phyloP scores from a whole-genome alignment of 1,284 basidiomycete species.

The Anthracocystis panici-leucophaei region DNA sequence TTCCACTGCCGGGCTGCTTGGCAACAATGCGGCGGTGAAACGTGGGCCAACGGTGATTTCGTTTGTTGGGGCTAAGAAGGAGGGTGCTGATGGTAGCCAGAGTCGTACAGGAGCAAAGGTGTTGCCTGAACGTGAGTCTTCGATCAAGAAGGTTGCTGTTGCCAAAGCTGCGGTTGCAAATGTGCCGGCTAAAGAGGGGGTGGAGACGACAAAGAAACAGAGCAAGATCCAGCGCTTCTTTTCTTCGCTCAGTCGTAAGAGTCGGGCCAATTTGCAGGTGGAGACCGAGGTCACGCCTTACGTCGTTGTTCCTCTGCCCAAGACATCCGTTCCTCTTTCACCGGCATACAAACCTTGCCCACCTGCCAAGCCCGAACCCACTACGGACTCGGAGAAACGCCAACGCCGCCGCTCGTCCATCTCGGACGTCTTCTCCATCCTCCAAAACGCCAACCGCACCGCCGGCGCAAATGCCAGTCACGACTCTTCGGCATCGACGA shows the following conservation, averaged over 20 bases:
- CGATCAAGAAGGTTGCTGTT: background rate
- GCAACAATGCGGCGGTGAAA: constrained; percentile 12
- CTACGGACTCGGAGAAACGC: constrained; percentile 9
- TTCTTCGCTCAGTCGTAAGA: constrained; percentile 31
- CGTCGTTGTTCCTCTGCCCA: background rate
- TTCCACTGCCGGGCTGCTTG: constrained; percentile 3
- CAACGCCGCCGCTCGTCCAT: constrained; percentile 23
- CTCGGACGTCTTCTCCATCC: constrained; percentile 34
- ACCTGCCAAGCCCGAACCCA: background rate
- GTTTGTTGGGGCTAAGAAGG: constrained; percentile 19
- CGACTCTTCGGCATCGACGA: constrained; percentile 1
- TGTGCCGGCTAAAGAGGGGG: background rate
- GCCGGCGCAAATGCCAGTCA: background rate
- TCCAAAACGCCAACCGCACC: constrained; percentile 15
- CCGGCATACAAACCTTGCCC: background rate
- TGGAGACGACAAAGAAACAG: constrained; percentile 9
- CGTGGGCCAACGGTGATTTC: constrained; percentile 30
- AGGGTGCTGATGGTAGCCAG: background rate
- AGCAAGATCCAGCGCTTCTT: constrained; percentile 45
- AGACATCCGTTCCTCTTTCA: background rate
- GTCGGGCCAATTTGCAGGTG: constrained; percentile 9
- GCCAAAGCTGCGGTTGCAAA: too few species aligned
- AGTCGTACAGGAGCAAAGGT: background rate
- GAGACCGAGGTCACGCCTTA: background rate
- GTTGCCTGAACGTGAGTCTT: constrained; percentile 1